Evolutionary conservation across 1,139 yeast species (phyloP), one percentile per base, ranked within the genome.

Genomic region (Lodderomyces theae): DNA sequence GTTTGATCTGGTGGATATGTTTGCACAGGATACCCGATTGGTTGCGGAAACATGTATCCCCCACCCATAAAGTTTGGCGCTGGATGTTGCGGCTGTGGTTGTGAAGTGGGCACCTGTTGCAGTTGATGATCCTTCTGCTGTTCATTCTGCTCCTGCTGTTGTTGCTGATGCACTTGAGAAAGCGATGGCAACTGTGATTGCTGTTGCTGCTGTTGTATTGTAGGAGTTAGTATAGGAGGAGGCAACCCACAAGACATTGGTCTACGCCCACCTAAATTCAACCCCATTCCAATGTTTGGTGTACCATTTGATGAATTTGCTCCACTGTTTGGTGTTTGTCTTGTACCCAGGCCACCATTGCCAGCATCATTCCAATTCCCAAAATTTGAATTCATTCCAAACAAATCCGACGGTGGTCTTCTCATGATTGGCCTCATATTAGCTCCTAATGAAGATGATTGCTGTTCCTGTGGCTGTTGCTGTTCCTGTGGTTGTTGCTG

Each of bases 41-140:
- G 45, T 26, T 39, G 42, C 3, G 45, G 45, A 26, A 42, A 42
- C 41, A 39, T 37, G 18, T 42, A 42, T 12, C 45, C 37, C 16
- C 40, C 38, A 30, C 30, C 33, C 32, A 38, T 29, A 16, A 39
- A 34, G 12, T 22, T 34, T n/a, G 34, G 15, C 23, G 40, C 12
- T 18, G 33, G 37, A 17, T 30, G 41, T 16, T 36, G 39, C 31
- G 33, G 41, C 29, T 32, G 39, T 22, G 21, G 35, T 9, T 22
- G 28, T 19, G 22, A 19, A 19, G 22, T 19, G 8, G 22, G 8
- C 8, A 19, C 22, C 22, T 11, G 24, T 40, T 32, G 37, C 29
- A 4, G 26, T 24, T 39, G 38, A 16, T 28, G 23, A 11, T 28
- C 31, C 18, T 22, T 18, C 13, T 39, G 46, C 35, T 39, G 43